Evolutionary conservation across 2,329 filamentous ascomycete genomes (phyloP).

Genomic region (Aspergillus melleus): DNA sequence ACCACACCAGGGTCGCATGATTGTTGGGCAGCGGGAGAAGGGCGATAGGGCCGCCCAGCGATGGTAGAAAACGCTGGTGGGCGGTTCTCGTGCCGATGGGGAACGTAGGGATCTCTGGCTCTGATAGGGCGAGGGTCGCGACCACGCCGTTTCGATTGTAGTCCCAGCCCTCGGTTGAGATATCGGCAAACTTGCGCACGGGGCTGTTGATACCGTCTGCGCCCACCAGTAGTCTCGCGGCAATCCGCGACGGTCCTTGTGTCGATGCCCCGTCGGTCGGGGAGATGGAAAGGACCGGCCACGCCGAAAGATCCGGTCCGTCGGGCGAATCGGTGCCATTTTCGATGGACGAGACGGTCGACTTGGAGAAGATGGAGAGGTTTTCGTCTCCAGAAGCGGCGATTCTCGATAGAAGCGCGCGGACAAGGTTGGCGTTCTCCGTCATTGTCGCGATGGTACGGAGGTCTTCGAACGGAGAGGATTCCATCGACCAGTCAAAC

Average conservation of each 20-base stretch:
- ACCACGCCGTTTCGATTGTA: conserved; percentile 89
- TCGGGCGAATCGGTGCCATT: conserved; percentile 68
- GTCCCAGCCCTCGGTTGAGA: conserved; percentile 86
- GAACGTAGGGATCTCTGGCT: conserved; percentile 29
- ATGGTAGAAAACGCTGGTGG: conserved; percentile 93
- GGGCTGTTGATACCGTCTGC: conserved; percentile 95
- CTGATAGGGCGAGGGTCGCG: conserved; percentile 75
- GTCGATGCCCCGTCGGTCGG: conserved; percentile 43
- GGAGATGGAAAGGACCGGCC: conserved; percentile 79
- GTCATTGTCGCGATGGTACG: conserved; percentile 90
- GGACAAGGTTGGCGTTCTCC: conserved; percentile 88
- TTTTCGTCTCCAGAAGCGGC: conserved; percentile 60
- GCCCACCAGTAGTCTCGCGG: conserved; percentile 82
- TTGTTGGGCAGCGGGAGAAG: conserved; percentile 86
- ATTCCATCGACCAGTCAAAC: conserved; percentile 70
- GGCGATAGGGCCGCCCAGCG: conserved; percentile 74
- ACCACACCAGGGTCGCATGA: conserved; percentile 88
- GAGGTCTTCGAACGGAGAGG: conserved; percentile 46
- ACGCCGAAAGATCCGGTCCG: conserved; percentile 74
- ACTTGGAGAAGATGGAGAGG: conserved; percentile 71
- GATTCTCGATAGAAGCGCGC: conserved; percentile 71
- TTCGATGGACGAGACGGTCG: conserved; percentile 75
- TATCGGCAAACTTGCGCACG: conserved; percentile 84
- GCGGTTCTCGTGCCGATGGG: conserved; percentile 64
- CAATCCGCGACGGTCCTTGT: conserved; percentile 55